These are phyloP conservation scores for Rhodomyrtus tomentosa DNA, from an alignment of 345 rosid genomes.

Conservation along the genomic window DNA sequence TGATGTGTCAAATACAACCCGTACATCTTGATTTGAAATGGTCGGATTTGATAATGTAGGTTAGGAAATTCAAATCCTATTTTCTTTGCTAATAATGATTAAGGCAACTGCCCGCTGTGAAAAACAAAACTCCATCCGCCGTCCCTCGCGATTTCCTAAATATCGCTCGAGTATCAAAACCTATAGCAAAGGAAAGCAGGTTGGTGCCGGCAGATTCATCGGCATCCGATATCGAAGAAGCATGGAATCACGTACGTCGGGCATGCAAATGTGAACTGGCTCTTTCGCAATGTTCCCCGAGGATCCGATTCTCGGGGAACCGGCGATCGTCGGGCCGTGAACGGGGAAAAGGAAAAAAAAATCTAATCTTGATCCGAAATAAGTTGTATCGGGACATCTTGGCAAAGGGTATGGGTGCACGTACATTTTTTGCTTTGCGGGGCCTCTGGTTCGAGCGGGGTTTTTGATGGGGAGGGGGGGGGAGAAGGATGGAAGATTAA, in stretches of 20 bases:
- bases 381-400: neutral
- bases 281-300: neutral
- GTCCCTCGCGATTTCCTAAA: neutral
- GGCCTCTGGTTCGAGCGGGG: neutral
- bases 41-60: too few species aligned
- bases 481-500: neutral
- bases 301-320: neutral
- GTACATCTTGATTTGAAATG: too few species aligned
- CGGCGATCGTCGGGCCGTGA: neutral
- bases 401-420: neutral
- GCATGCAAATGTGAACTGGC: rapidly evolving
- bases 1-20: too few species aligned
- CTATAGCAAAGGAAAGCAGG: too few species aligned
- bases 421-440: neutral
- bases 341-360: too few species aligned
- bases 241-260: neutral
- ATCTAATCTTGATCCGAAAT: neutral
- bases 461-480: too few species aligned
- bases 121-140: neutral
- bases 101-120: neutral
- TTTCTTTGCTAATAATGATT: neutral
- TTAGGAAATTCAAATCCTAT: too few species aligned
- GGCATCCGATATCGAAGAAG: neutral
- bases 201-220: neutral
- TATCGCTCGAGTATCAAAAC: neutral